Evolutionary conservation across 2,329 filamentous ascomycete genomes (phyloP), one percentile per base, ranked within the genome.

Genomic region (Diaporthe amygdali): DNA sequence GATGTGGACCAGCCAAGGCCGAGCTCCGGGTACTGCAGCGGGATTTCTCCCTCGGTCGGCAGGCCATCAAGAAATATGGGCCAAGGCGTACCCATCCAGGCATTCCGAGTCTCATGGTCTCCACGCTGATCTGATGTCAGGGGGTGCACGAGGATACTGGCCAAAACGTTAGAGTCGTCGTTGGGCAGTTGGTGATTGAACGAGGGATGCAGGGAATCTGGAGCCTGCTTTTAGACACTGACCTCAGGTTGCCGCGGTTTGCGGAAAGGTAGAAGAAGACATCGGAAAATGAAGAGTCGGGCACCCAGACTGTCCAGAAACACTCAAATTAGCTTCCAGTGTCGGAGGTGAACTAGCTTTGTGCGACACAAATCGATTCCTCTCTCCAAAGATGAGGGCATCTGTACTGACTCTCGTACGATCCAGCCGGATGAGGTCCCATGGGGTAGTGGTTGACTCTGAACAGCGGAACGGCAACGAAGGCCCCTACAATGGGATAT

Each of bases 351-450:
- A 46, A 2, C 2, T 12, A 17, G 39, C 15, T n/a, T n/a, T n/a
- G n/a, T n/a, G n/a, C n/a, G n/a, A n/a, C n/a, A n/a, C n/a, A n/a
- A n/a, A n/a, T n/a, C n/a, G n/a, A n/a, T n/a, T n/a, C n/a, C n/a
- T n/a, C n/a, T 12, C 39, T 3, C 1, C 1, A 63, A 22, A 6
- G 3, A 15, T 5, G 15, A 32, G 1, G 1, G 0, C 6, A 2
- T 70, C 49, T 25, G 51, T 32, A 76, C 77, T 73, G 63, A 80
- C 79, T 80, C 70, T 81, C 79, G 54, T 80, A 81, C 1, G 78
- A 80, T 8, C 79, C 79, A 17, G 79, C 79, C 1, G 79, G 79
- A 67, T 81, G 79, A 52, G 79, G 79, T 2, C 79, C 79, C n/a
- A 77, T 78, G 0, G 79, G 79, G 54, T 78, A 76, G 25, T 79